These are phyloP conservation scores for Kalmanozyma brasiliensis DNA, from an alignment of 1,284 basidiomycete genomes.

Conservation along the genomic window DNA sequence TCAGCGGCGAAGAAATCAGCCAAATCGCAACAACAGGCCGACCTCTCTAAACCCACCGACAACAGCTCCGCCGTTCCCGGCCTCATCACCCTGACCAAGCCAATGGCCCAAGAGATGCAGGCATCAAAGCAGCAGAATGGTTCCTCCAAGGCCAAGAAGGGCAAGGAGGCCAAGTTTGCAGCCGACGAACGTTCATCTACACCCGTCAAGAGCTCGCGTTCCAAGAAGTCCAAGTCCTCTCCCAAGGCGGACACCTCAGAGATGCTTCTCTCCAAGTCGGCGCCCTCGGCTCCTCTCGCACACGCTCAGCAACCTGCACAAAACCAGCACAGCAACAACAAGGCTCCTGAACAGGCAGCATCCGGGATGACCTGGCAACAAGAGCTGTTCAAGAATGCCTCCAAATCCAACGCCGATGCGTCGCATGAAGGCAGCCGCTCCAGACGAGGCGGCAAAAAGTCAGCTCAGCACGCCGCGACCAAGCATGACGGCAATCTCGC, in stretches of 20 bases:
- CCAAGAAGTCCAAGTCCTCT: conserved; percentile 35
- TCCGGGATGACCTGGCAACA: conserved; percentile 57
- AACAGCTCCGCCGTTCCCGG: conserved; percentile 35
- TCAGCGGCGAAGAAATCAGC: conserved; percentile 34
- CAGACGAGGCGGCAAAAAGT: conserved; percentile 24
- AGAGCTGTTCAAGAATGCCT: conserved; percentile 43
- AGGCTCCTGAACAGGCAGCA: conserved; percentile 14
- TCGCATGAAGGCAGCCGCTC: conserved; percentile 24
- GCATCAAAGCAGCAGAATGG: conserved; percentile 26
- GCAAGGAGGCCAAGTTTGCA: conserved; percentile 39
- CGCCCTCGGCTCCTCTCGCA: conserved; percentile 27
- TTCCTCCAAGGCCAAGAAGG: conserved; percentile 33
- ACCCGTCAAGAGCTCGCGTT: conserved; percentile 33
- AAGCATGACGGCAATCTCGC: conserved; percentile 51
- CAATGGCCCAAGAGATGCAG: conserved; percentile 38
- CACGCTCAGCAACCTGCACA: conserved; percentile 19
- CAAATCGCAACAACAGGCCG: conserved; percentile 26
- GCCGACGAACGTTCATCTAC: conserved; percentile 24
- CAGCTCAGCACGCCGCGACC: conserved; percentile 1
- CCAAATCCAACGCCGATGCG: conserved; percentile 24
- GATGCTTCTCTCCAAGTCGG: conserved; percentile 47
- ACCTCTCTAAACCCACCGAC: conserved; percentile 4
- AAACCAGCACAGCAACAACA: conserved; percentile 11
- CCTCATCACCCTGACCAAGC: conserved; percentile 53
- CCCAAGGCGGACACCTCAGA: conserved; percentile 34